phyloP scores from a whole-genome alignment of 495 filamentous ascomycete genomes.

The Neurospora sp. region DNA sequence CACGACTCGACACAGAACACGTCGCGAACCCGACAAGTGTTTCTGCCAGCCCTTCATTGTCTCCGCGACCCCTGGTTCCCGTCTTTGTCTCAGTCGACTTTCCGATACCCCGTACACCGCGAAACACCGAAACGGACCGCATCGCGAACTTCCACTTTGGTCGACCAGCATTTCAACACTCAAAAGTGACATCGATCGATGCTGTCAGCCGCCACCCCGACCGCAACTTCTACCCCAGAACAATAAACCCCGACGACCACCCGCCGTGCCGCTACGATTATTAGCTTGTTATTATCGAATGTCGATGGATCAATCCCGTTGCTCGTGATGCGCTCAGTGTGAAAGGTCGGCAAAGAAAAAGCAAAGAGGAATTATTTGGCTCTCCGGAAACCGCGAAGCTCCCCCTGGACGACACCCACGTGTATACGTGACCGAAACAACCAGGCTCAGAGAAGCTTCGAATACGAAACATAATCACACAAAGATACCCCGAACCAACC shows the following conservation, averaged over 20 bases:
- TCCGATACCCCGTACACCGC: not conserved
- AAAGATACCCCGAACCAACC: not conserved
- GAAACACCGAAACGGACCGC: not conserved
- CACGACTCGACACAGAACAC: not conserved
- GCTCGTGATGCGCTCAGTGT: constrained; percentile 6
- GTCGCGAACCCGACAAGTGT: not conserved
- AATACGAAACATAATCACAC: not conserved
- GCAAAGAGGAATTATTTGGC: not conserved
- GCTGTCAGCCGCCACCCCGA: not conserved
- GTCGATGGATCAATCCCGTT: constrained; percentile 3
- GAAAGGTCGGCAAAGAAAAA: not conserved
- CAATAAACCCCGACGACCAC: not conserved
- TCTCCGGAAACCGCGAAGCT: not conserved
- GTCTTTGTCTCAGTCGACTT: not conserved
- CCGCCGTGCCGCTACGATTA: not conserved
- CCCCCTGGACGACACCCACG: not conserved
- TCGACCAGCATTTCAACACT: not conserved
- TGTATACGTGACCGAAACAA: not conserved
- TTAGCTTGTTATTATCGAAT: not conserved
- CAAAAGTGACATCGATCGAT: not conserved
- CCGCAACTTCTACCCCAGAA: not conserved
- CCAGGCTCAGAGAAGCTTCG: not conserved
- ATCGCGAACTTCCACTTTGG: not conserved
- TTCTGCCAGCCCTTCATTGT: not conserved
- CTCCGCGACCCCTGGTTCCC: not conserved